Evolutionary conservation across 257 asterid species (phyloP).

Genomic region (Solanum boliviense): DNA sequence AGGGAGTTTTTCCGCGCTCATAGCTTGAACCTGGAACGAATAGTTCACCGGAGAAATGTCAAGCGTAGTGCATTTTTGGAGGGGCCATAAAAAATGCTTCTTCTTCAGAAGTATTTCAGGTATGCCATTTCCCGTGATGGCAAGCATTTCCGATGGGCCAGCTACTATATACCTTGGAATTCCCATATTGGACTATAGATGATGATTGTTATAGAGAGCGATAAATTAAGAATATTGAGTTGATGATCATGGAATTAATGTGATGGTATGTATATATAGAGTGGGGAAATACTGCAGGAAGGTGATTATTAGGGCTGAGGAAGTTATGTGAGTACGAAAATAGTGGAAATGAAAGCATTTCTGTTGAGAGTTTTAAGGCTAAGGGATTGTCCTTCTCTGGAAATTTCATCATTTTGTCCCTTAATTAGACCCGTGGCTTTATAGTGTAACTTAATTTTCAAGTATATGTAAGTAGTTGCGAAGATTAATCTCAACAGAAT

Average conservation of each 20-base stretch:
- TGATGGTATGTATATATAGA: background rate
- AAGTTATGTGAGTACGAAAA: background rate
- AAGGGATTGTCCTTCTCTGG: background rate
- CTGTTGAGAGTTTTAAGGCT: background rate
- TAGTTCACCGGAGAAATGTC: conserved; percentile 58
- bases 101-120: background rate
- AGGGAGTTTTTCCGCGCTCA: conserved; percentile 73
- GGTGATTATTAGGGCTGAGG: background rate
- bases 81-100: background rate
- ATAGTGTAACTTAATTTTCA: background rate
- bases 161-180: background rate
- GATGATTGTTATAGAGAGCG: background rate
- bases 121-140: background rate
- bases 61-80: conserved; percentile 9
- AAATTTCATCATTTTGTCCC: background rate
- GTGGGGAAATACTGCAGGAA: background rate
- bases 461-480: background rate
- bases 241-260: background rate
- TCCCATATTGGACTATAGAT: background rate
- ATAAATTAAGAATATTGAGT: background rate
- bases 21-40: conserved; percentile 63
- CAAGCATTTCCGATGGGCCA: background rate
- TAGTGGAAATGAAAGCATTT: background rate
- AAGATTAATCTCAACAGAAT: background rate
- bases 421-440: background rate